phyloP scores from a whole-genome alignment of 768 basidiomycete genomes.

The Strobilomyces confusus region DNA sequence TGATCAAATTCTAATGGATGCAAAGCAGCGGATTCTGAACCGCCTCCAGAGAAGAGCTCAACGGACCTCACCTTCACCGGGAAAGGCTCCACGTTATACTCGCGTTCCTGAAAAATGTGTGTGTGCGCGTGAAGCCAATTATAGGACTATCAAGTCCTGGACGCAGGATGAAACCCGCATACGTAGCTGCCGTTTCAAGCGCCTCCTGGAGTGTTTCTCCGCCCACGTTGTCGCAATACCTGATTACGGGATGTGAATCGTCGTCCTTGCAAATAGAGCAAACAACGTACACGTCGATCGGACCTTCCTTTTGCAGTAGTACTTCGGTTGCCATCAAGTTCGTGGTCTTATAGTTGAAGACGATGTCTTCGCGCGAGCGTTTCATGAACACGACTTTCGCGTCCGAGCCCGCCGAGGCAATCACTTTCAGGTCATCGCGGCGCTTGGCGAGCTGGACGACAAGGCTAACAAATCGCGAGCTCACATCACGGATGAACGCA shows the following conservation, averaged over 20 bases:
- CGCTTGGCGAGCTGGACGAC: slow-evolving; percentile 49
- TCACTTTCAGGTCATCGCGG: slow-evolving; percentile 57
- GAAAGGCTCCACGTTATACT: slow-evolving; percentile 12
- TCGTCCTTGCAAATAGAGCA: background rate
- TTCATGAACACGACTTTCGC: slow-evolving; percentile 64
- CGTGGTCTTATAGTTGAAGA: slow-evolving; percentile 70
- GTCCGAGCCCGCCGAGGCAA: slow-evolving; percentile 66
- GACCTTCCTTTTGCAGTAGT: slow-evolving; percentile 54
- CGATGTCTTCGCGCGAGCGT: slow-evolving; percentile 59
- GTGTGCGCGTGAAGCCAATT: no score
- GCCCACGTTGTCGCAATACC: slow-evolving; percentile 38
- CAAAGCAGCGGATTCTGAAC: slow-evolving; percentile 6
- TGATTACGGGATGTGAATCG: background rate
- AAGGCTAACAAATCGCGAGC: slow-evolving; percentile 27
- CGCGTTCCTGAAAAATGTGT: slow-evolving; percentile 24
- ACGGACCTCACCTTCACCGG: slow-evolving; percentile 7
- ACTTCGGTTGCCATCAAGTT: slow-evolving; percentile 48
- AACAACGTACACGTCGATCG: slow-evolving; percentile 43
- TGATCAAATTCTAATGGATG: slow-evolving; percentile 32
- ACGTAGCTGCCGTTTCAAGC: slow-evolving; percentile 38
- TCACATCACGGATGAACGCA: slow-evolving; percentile 5
- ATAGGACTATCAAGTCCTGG: background rate
- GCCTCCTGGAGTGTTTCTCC: slow-evolving; percentile 56
- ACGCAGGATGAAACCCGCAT: slow-evolving; percentile 47
- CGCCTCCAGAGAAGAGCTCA: background rate